These are phyloP conservation scores for Colletotrichum eremochloae DNA, from an alignment of 2,329 filamentous ascomycete species.

Conservation along the genomic window DNA sequence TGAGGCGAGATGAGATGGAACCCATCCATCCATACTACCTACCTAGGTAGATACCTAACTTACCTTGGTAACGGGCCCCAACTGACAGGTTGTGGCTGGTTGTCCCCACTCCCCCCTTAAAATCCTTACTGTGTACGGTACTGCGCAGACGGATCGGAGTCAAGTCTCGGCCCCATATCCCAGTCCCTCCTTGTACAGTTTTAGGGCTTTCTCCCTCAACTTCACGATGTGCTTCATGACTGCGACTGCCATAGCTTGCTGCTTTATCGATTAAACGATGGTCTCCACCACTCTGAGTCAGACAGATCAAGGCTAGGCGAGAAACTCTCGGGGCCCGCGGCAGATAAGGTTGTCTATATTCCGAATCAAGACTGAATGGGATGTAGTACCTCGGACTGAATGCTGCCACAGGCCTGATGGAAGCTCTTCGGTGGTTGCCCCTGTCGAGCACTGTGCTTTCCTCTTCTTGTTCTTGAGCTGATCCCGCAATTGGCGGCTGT, in stretches of 20 bases:
- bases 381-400: slow-evolving; percentile 15
- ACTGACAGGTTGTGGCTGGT: slow-evolving; percentile 27
- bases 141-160: slow-evolving; percentile 5
- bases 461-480: neutral
- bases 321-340: slow-evolving; percentile 12
- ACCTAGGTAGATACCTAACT: neutral
- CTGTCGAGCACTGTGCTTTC: slow-evolving; percentile 3
- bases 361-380: slow-evolving; percentile 26
- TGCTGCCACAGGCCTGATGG: slow-evolving; percentile 21
- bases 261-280: neutral
- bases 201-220: slow-evolving; percentile 6
- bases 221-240: neutral
- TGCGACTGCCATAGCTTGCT: neutral
- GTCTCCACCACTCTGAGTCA: slow-evolving; percentile 7
- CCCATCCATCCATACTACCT: too few relatives aligned
- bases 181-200: slow-evolving; percentile 19
- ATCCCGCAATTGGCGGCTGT: slow-evolving; percentile 5
- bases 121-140: neutral
- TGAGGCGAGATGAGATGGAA: neutral
- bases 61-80: neutral
- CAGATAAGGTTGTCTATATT: slow-evolving; percentile 36
- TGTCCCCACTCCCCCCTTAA: neutral
- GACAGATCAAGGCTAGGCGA: neutral
- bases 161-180: slow-evolving; percentile 27
- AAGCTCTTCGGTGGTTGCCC: neutral